Base-by-base conservation (phyloP, 108 stramenopile genomes). In the Thalassiosira profunda region DNA sequence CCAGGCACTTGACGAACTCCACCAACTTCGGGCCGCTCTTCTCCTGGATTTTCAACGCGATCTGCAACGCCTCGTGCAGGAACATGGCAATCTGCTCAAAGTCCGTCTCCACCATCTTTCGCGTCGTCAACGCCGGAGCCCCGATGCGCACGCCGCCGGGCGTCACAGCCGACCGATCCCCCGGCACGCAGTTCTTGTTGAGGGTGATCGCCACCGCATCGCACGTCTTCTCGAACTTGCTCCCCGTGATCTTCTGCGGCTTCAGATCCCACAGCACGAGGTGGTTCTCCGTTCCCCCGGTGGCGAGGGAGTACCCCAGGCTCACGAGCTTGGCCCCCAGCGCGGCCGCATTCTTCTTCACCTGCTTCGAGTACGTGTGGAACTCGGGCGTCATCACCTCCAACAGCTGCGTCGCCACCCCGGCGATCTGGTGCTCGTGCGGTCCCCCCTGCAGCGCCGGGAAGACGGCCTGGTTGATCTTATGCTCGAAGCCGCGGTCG, bases 231-330 rank as follows among this genome's bases (percentile, higher is more conserved):
- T 99, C 98, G 68, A 97, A 93, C 86, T 99, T 99, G 79, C 84
- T 86, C 61, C 99, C 99, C 1, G 99, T 99, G 35, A 99, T 74
- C 11, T 79, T 88, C 54, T 90, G 74, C 5, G 99, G 98, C 67
- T 97, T 96, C 36, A 99, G 79, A 76, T 99, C 98, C 99, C 99
- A 99, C 41, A 99, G 84, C 9, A 99, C 83, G 53, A 99, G 83
- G 87, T 99, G 99, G 85, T 99, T 99, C 57, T 96, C 98, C n/a
- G 98, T 99, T 34, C 99, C 99, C 5, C 98, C 99, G 23, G 98
- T 96, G 54, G 96, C 98, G 49, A 99, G 82, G 42, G 66, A 84
- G 87, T 98, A 98, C 64, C 99, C 99, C 76, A 93, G 58, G 57
- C 79, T 77, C 23, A 70, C 72, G 25, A 99, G 89, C 55, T 88